Evolutionary conservation across 2,329 filamentous ascomycete species (phyloP).

Genomic region (Alternaria arbusti): DNA sequence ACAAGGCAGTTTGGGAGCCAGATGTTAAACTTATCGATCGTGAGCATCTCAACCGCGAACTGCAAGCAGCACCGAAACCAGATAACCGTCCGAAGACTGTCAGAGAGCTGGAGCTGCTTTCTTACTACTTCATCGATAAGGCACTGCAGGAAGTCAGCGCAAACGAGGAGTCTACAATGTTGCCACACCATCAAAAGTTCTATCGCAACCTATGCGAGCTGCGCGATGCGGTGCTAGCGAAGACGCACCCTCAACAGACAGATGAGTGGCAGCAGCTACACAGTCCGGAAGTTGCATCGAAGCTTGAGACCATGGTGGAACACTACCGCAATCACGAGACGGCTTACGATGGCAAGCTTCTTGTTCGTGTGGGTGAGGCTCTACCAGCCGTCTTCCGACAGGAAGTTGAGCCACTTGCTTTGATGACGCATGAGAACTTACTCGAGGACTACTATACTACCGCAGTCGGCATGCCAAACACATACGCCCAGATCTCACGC

Average conservation of each 20-base stretch:
- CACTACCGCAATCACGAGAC: slow-evolving; percentile 14
- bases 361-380: slow-evolving; percentile 18
- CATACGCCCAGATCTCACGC: slow-evolving; percentile 20
- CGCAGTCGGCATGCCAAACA: slow-evolving; percentile 21
- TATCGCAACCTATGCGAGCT: slow-evolving; percentile 13
- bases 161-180: slow-evolving; percentile 5
- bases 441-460: slow-evolving; percentile 22
- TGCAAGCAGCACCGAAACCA: slow-evolving; percentile 11
- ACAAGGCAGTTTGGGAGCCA: slow-evolving; percentile 16
- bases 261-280: slow-evolving; percentile 17
- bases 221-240: not conserved
- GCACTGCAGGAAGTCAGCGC: slow-evolving; percentile 6
- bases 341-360: slow-evolving; percentile 19
- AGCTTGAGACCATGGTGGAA: slow-evolving; percentile 8
- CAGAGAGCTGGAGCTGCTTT: slow-evolving; percentile 15
- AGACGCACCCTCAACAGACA: slow-evolving; percentile 19
- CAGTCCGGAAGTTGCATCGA: slow-evolving; percentile 2
- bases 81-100: slow-evolving; percentile 12
- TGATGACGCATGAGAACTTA: slow-evolving; percentile 23
- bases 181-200: slow-evolving; percentile 19
- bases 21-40: slow-evolving; percentile 16
- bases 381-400: slow-evolving; percentile 17
- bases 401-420: slow-evolving; percentile 17
- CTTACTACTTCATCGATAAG: slow-evolving; percentile 19
- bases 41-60: slow-evolving; percentile 6